Percentiles rank a stretch among this genome's conserved stretches.
phyloP scores from a whole-genome alignment of 1,284 basidiomycete genomes.

The Calocybe gambosa region DNA sequence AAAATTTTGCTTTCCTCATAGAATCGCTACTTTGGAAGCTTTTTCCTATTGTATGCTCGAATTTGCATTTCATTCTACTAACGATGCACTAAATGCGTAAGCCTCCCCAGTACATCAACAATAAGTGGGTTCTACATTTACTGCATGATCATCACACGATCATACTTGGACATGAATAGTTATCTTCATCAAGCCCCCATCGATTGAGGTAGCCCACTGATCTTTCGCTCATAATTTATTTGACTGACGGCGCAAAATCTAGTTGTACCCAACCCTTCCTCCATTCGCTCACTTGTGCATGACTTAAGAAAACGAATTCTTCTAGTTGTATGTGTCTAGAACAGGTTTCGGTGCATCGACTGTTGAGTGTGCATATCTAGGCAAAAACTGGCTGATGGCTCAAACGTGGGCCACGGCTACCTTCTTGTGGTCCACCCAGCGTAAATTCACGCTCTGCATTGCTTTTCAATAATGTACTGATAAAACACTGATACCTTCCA shows the following conservation, averaged over 20 bases:
- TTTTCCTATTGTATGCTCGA: constrained; percentile 19
- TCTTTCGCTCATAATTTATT: too few relatives aligned
- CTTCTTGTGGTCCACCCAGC: constrained; percentile 21
- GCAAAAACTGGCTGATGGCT: constrained; percentile 8
- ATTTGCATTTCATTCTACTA: background rate
- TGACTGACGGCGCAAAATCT: background rate
- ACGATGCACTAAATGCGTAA: background rate
- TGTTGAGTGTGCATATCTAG: background rate
- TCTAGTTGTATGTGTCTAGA: background rate
- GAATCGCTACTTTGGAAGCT: constrained; percentile 25
- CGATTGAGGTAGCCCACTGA: too few relatives aligned
- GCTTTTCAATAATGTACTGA: background rate
- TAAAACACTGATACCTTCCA: background rate
- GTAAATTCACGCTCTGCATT: constrained; percentile 10
- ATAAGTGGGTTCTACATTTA: background rate
- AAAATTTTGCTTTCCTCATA: constrained; percentile 2
- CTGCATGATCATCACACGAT: background rate
- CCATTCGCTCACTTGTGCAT: background rate
- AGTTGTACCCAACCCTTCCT: background rate
- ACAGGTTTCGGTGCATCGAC: background rate
- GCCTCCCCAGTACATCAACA: background rate
- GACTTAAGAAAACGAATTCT: constrained; percentile 2
- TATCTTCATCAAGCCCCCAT: too few relatives aligned
- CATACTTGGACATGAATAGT: background rate
- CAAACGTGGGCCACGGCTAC: constrained; percentile 11